Percentiles rank a stretch among this genome's conserved stretches.
Conservation (phyloP, 305 asterid species). For the Stenogyne calaminthoides region DNA sequence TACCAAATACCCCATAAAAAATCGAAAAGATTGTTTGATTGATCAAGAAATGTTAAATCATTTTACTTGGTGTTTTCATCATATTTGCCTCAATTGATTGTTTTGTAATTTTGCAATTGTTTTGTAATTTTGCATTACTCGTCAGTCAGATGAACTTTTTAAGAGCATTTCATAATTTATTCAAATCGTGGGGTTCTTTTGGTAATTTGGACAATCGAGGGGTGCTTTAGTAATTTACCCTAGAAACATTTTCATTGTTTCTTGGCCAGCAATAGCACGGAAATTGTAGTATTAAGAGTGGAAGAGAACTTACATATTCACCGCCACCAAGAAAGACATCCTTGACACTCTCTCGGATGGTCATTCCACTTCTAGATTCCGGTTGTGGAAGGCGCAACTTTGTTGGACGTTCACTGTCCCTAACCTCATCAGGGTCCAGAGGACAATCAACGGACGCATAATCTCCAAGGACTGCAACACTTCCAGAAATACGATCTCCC, state of each 20-base stretch:
- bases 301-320: slow-evolving; percentile 71
- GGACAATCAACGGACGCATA: slow-evolving; percentile 93
- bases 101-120: too few species aligned
- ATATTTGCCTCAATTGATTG: too few species aligned
- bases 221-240: too few species aligned
- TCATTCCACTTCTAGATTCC: slow-evolving; percentile 66
- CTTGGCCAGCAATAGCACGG: background rate
- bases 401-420: slow-evolving; percentile 97
- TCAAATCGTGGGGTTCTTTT: too few species aligned
- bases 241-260: background rate
- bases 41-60: too few species aligned
- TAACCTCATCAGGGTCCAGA: slow-evolving; percentile 89
- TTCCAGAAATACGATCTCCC: slow-evolving; percentile 84
- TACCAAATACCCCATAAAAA: background rate
- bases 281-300: background rate
- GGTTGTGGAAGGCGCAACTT: slow-evolving; percentile 93
- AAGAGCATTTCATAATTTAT: too few species aligned
- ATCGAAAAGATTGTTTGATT: too few species aligned
- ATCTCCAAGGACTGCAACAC: slow-evolving; percentile 92
- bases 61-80: too few species aligned
- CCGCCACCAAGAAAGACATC: slow-evolving; percentile 91
- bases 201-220: too few species aligned
- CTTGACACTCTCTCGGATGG: slow-evolving; percentile 85
- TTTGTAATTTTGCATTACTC: too few species aligned
- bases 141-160: too few species aligned